Evolutionary conservation across 495 filamentous ascomycete genomes (phyloP).

Genomic region (Aspergillus diversus): DNA sequence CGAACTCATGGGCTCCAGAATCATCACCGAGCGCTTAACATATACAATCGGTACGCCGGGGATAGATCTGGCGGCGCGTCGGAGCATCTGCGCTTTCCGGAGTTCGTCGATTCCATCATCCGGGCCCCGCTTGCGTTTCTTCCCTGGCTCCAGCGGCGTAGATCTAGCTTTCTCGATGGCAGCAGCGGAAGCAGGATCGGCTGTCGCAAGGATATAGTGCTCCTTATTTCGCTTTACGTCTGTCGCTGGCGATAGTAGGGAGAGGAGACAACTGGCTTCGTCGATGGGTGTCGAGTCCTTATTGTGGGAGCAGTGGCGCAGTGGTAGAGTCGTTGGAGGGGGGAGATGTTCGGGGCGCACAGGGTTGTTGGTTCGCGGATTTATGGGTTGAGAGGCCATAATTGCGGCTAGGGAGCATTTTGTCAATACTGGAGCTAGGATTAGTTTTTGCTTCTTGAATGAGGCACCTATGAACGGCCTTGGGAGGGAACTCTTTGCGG

Average conservation of each 20-base stretch:
- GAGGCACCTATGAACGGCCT: not conserved
- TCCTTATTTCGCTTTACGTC: slow-evolving; percentile 73
- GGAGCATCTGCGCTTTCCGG: slow-evolving; percentile 39
- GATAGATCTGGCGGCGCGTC: slow-evolving; percentile 42
- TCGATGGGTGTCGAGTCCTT: slow-evolving; percentile 75
- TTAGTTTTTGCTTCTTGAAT: not conserved
- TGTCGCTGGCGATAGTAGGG: slow-evolving; percentile 74
- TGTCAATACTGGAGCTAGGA: slow-evolving; percentile 54
- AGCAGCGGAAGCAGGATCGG: slow-evolving; percentile 35
- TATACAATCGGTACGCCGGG: slow-evolving; percentile 82
- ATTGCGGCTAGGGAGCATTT: slow-evolving; percentile 59
- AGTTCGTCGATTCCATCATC: slow-evolving; percentile 27
- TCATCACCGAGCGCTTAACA: slow-evolving; percentile 84
- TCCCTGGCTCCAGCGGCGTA: slow-evolving; percentile 33
- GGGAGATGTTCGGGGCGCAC: slow-evolving; percentile 47
- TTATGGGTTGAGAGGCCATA: slow-evolving; percentile 48
- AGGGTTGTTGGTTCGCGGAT: slow-evolving; percentile 49
- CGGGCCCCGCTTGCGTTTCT: slow-evolving; percentile 36
- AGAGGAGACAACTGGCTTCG: slow-evolving; percentile 75
- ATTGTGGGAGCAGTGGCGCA: slow-evolving; percentile 88
- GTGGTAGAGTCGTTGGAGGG: slow-evolving; percentile 63
- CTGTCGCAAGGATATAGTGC: slow-evolving; percentile 84
- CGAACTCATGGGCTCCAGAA: slow-evolving; percentile 83
- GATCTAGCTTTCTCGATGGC: slow-evolving; percentile 29
- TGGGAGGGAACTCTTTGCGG: not conserved